These are phyloP conservation scores for Colletotrichum navitas DNA, from an alignment of 2,329 filamentous ascomycete species.

Conservation along the genomic window DNA sequence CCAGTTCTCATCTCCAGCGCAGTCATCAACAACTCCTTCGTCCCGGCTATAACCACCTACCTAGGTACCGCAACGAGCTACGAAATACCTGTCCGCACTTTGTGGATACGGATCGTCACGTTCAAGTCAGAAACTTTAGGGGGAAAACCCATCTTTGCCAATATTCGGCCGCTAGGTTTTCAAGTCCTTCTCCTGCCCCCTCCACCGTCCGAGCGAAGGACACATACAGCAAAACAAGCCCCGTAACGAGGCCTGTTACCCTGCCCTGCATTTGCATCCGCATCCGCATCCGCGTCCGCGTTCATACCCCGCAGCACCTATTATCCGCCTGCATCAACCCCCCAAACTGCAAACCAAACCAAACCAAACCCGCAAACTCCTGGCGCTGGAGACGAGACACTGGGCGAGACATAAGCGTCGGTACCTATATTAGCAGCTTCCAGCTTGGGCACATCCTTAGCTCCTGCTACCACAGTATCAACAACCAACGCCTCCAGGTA, in stretches of 20 bases:
- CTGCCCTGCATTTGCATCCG: neutral
- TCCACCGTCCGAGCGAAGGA: slow-evolving; percentile 20
- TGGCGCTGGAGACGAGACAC: slow-evolving; percentile 24
- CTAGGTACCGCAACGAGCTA: slow-evolving; percentile 17
- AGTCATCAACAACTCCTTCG: neutral
- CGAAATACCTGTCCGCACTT: slow-evolving; percentile 30
- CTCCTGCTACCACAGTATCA: neutral
- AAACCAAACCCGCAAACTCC: slow-evolving; percentile 21
- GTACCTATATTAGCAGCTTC: neutral
- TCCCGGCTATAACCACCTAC: neutral
- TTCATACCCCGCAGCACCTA: slow-evolving; percentile 1
- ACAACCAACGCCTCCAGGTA: slow-evolving; percentile 15
- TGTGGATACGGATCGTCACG: slow-evolving; percentile 26
- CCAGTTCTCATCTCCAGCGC: neutral
- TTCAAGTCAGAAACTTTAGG: neutral
- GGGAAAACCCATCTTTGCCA: neutral
- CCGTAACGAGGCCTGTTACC: slow-evolving; percentile 29
- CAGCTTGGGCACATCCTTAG: neutral
- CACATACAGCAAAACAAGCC: slow-evolving; percentile 7
- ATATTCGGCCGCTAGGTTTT: too few species aligned
- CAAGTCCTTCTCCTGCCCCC: too few species aligned
- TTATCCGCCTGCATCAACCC: slow-evolving; percentile 18
- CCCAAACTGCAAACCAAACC: neutral
- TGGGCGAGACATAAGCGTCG: slow-evolving; percentile 24
- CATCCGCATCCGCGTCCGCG: slow-evolving; percentile 1